Conservation (phyloP, 2,329 filamentous ascomycete genomes). For the Sporothrix curviconia region DNA sequence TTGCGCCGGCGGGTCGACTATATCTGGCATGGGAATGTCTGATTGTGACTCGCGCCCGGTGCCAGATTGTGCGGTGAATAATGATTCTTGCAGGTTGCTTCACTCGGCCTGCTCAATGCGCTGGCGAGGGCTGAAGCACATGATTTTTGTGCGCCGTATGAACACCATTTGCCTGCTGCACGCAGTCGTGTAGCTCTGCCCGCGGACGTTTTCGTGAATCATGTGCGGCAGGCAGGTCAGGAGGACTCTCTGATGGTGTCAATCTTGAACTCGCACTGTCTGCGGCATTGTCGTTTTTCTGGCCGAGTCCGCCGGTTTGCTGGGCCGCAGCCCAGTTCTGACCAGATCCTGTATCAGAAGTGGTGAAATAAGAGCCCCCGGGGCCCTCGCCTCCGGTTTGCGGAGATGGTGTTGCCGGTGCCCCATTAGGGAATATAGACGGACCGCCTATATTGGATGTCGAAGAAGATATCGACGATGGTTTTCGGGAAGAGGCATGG, state of each 20-base stretch:
- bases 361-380: background rate
- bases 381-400: background rate
- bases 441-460: too few relatives aligned
- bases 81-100: background rate
- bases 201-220: background rate
- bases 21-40: background rate
- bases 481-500: too few relatives aligned
- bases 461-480: background rate
- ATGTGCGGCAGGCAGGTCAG: background rate
- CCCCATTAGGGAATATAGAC: background rate
- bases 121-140: too few relatives aligned
- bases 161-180: background rate
- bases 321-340: background rate
- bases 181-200: background rate
- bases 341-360: background rate
- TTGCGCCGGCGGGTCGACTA: background rate
- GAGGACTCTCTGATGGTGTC: constrained; percentile 6
- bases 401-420: background rate
- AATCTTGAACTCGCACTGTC: background rate
- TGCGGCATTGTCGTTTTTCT: background rate
- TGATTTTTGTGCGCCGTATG: background rate
- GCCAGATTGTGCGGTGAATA: background rate
- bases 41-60: background rate
- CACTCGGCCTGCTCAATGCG: background rate
- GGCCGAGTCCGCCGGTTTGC: too few relatives aligned